Conservation (phyloP, 2,329 filamentous ascomycete species). For the Myriosclerotinia duriaeana region DNA sequence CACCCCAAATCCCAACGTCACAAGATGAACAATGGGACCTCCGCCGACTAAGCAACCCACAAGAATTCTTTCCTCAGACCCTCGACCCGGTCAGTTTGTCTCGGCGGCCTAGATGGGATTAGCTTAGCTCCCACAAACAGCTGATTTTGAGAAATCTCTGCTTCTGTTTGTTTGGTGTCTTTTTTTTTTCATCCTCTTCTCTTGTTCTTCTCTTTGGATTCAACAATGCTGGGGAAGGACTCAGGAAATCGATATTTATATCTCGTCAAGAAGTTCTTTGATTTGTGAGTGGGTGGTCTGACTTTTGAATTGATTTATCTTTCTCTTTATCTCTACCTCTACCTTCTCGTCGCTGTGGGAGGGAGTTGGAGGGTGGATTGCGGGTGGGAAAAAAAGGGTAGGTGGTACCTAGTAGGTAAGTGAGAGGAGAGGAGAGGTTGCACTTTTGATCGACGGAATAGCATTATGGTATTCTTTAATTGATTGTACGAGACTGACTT, state of each 20-base stretch:
- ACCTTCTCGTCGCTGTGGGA: neutral
- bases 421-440: neutral
- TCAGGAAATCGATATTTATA: neutral
- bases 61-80: neutral
- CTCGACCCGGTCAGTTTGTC: neutral
- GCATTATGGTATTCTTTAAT: neutral
- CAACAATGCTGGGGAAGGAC: neutral
- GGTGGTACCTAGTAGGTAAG: too few relatives aligned
- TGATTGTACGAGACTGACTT: neutral
- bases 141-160: neutral
- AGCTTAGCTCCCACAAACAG: neutral
- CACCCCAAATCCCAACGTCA: too few relatives aligned
- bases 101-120: constrained; percentile 5
- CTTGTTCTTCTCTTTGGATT: neutral
- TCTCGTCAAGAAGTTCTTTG: neutral
- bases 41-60: constrained; percentile 8
- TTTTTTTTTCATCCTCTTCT: neutral
- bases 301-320: too few relatives aligned
- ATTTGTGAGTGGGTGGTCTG: neutral
- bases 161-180: neutral
- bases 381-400: too few relatives aligned
- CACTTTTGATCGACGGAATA: neutral
- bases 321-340: too few relatives aligned
- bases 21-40: neutral
- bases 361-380: neutral